Percentiles rank a stretch among this genome's conserved stretches.
These are phyloP conservation scores for Pichia pseudocactophila DNA, from an alignment of 805 yeast genomes.

Conservation along the genomic window DNA sequence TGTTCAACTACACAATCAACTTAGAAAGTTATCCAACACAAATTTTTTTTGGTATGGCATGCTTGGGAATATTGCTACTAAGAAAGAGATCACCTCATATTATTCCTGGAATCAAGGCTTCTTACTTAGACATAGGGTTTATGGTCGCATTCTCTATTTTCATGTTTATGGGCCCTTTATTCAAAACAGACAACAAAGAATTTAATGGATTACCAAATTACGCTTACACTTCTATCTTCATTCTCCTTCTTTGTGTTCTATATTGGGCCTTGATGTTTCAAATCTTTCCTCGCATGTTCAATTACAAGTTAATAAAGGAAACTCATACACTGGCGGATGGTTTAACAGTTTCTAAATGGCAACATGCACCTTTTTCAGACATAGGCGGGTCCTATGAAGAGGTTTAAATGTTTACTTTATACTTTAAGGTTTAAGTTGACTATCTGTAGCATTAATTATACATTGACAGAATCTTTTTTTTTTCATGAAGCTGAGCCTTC, in stretches of 20 bases:
- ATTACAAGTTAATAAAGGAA: slow-evolving; percentile 9
- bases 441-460: no score
- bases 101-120: slow-evolving; percentile 44
- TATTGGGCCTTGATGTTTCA: slow-evolving; percentile 51
- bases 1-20: slow-evolving; percentile 43
- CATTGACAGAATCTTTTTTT: no score
- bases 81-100: slow-evolving; percentile 42
- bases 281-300: slow-evolving; percentile 36
- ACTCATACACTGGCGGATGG: slow-evolving; percentile 2
- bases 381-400: slow-evolving; percentile 2
- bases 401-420: background rate
- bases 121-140: slow-evolving; percentile 37
- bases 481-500: no score
- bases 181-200: slow-evolving; percentile 22
- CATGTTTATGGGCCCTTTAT: slow-evolving; percentile 43
- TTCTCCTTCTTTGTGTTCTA: slow-evolving; percentile 34
- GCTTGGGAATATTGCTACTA: slow-evolving; percentile 49
- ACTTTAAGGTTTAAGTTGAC: no score
- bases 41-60: slow-evolving; percentile 41
- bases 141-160: slow-evolving; percentile 39
- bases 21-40: slow-evolving; percentile 45
- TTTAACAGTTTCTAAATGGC: slow-evolving; percentile 2
- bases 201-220: slow-evolving; percentile 37
- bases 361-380: background rate
- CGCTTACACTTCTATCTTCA: slow-evolving; percentile 36